A percentile compares a stretch with the other conserved stretches of the same genome.
Conservation (phyloP, 139 green algal species). For the Chlamydomonas sp. region DNA sequence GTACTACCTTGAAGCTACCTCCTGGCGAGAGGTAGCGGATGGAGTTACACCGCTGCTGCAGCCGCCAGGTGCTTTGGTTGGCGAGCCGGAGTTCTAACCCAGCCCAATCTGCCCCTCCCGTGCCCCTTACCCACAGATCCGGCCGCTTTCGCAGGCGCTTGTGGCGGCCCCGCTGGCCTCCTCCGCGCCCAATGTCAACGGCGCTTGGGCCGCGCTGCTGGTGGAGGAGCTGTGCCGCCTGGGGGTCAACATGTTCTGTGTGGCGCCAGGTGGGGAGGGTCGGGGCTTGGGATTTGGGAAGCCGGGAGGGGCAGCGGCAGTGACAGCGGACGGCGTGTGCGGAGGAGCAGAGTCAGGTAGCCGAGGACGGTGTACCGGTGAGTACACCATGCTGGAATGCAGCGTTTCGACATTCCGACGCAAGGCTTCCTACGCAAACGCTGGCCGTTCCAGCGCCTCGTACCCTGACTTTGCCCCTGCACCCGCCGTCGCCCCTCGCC, state of each 20-base stretch:
- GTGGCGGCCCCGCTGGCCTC: constrained; percentile 5
- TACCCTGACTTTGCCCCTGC: neutral
- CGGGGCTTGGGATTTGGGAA: neutral
- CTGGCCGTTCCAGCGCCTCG: too few species aligned
- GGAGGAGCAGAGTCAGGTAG: too few species aligned
- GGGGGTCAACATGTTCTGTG: constrained; percentile 88
- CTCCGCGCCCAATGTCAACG: constrained; percentile 75
- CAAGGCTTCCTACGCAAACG: too few species aligned
- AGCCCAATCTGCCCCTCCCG: neutral
- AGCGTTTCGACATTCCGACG: too few species aligned
- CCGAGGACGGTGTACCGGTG: too few species aligned
- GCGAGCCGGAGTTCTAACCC: neutral
- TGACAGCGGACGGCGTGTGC: too few species aligned
- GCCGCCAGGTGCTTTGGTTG: too few species aligned
- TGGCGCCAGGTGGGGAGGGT: constrained; percentile 83
- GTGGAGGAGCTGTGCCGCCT: constrained; percentile 92
- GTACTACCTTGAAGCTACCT: too few species aligned
- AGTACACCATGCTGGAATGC: too few species aligned
- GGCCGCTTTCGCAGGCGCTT: constrained; percentile 49
- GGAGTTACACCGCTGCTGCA: too few species aligned
- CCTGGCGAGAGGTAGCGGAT: too few species aligned
- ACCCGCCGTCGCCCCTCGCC: neutral
- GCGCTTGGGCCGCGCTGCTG: constrained; percentile 75
- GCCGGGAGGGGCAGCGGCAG: too few species aligned
- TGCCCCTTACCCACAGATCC: constrained; percentile 31